Evolutionary conservation across 192 early-diverging fungal species (phyloP).

Genomic region (Cladochytrium replicatum): DNA sequence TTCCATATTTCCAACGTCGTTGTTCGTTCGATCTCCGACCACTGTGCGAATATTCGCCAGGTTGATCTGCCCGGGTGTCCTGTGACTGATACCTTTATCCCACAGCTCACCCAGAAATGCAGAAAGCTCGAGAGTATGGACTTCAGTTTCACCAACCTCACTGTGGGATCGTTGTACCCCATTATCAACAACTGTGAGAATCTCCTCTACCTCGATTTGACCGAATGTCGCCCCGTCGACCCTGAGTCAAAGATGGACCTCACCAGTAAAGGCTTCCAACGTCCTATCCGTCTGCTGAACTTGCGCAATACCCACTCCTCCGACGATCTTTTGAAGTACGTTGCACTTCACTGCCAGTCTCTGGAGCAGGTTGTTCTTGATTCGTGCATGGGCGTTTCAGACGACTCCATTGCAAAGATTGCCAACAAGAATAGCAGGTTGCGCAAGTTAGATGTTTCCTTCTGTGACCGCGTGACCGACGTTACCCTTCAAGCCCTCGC

Average conservation of each 20-base stretch:
- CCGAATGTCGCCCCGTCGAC: conserved; percentile 20
- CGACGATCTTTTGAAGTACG: conserved; percentile 31
- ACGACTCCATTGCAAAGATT: conserved; percentile 30
- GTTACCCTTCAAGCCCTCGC: conserved; percentile 27
- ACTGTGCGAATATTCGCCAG: conserved; percentile 30
- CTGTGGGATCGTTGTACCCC: conserved; percentile 28
- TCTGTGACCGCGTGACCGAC: conserved; percentile 39
- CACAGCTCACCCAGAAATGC: conserved; percentile 32
- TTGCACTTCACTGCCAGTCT: conserved; percentile 25
- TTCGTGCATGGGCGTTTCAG: conserved; percentile 31
- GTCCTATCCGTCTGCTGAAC: conserved; percentile 33
- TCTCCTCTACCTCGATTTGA: conserved; percentile 34
- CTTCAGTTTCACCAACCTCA: conserved; percentile 37
- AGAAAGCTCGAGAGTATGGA: conserved; percentile 28
- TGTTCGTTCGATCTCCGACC: conserved; percentile 25
- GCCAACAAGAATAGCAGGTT: conserved; percentile 24
- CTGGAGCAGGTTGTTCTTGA: conserved; percentile 38
- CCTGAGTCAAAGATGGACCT: conserved; percentile 9
- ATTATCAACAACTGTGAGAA: conserved; percentile 23
- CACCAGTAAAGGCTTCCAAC: conserved; percentile 7
- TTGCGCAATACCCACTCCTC: conserved; percentile 35
- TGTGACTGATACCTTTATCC: conserved; percentile 39
- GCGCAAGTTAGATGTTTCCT: conserved; percentile 28
- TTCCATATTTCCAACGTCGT: conserved; percentile 45
- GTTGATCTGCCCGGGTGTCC: conserved; percentile 43